Base-by-base conservation (phyloP, 768 basidiomycete species). In the Amyloporia xantha region DNA sequence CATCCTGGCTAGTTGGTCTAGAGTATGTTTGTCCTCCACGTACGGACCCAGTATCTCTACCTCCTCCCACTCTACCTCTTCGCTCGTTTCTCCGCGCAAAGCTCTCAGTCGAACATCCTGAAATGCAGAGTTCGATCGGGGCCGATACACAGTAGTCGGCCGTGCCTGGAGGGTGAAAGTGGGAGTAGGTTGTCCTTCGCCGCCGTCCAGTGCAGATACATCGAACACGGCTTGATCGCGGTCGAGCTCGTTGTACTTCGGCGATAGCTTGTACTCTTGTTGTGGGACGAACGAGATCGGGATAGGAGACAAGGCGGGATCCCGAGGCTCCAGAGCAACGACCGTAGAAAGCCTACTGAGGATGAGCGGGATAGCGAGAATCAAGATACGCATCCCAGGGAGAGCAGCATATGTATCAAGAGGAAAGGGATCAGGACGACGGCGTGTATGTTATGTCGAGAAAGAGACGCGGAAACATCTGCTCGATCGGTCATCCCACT, bases 1-100 rank as follows among this genome's bases (percentile, higher is more conserved):
- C 85, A 97, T 94, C 50, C 88, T 64, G 6, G 87, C 93, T 24
- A 98, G 74, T 61, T 91, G 84, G 2, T 75, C 72, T 5, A 97
- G 68, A 0, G 93, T 96, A 57, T 86, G 83, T 45, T 75, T 68
- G 62, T 95, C 88, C 50, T 77, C 75, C 13, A 92, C 65, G 60
- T 96, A 86, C 0, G 95, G 95, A 3, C 74, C 90, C 3, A 76
- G 70, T 10, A 90, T 70, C 37, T 81, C 71, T 2, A 78, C 63
- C 41, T 74, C 70, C 27, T 86, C 79, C 93, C 93, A 96, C 36
- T 78, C 68, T 1, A 84, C 58, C 2, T 59, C 57, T 43, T 81
- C 76, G 57, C 73, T 77, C 63, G 84, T 71, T 13, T 59, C 64
- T 26, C 70, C 59, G 17, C 64, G 66, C 35, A 79, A 59, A 4